phyloP scores from a whole-genome alignment of 1,284 basidiomycete genomes.

The Boletus semigastroideus region DNA sequence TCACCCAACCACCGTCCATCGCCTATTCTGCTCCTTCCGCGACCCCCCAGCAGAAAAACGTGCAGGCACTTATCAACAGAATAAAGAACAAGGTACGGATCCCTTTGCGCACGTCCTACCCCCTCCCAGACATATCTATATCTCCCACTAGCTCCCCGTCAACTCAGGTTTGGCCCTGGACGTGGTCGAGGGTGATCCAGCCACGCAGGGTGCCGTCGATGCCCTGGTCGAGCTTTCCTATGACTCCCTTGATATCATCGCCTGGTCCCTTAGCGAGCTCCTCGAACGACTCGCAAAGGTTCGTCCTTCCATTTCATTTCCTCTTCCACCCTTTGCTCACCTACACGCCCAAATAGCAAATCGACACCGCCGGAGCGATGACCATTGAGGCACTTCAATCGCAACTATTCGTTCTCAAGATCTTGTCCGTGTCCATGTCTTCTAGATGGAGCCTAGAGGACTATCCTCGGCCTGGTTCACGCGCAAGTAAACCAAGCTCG shows the following conservation, averaged over 20 bases:
- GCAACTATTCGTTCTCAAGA: constrained; percentile 86
- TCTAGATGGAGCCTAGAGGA: constrained; percentile 65
- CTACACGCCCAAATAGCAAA: constrained; percentile 41
- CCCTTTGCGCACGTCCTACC: not conserved
- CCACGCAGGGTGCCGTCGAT: constrained; percentile 72
- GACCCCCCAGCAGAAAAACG: constrained; percentile 71
- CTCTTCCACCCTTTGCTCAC: constrained; percentile 9
- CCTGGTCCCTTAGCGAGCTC: constrained; percentile 72
- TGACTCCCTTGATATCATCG: constrained; percentile 76
- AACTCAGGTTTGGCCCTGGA: constrained; percentile 76
- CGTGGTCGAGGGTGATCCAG: constrained; percentile 71
- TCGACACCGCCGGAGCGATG: constrained; percentile 50
- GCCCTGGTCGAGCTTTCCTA: constrained; percentile 76
- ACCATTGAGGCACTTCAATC: constrained; percentile 82
- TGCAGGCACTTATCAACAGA: constrained; percentile 68
- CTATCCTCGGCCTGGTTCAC: constrained; percentile 41
- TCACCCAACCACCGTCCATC: constrained; percentile 33
- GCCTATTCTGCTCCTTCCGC: constrained; percentile 38
- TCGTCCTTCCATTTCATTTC: constrained; percentile 25
- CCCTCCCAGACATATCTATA: not conserved
- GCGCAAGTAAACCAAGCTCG: constrained; percentile 38
- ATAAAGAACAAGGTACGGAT: constrained; percentile 64
- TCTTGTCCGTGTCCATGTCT: constrained; percentile 76
- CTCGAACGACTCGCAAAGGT: constrained; percentile 80
- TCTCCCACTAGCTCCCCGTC: constrained; percentile 67